phyloP scores from a whole-genome alignment of 2,329 filamentous ascomycete genomes.

The Trichoderma koningiopsis region DNA sequence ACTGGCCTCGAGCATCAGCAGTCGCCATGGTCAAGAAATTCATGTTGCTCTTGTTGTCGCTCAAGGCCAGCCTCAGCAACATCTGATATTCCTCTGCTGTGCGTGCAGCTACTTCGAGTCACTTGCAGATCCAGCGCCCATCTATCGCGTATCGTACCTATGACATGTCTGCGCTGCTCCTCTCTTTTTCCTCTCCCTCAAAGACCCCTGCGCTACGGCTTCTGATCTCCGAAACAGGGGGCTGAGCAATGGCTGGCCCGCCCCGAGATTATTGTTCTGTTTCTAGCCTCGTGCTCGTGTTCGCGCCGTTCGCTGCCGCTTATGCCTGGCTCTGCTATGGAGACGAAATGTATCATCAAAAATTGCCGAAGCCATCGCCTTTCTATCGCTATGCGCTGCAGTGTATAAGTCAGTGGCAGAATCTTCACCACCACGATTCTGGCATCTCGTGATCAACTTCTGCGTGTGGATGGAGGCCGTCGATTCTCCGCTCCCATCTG shows the following conservation, averaged over 20 bases:
- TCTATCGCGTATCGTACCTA: not conserved
- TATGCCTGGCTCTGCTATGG: not conserved
- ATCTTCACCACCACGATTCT: not conserved
- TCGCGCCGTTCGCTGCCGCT: conserved; percentile 5
- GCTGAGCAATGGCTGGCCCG: conserved; percentile 7
- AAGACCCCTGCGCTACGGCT: not conserved
- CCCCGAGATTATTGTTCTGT: conserved; percentile 1
- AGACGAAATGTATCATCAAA: not conserved
- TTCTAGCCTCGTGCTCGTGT: conserved; percentile 22
- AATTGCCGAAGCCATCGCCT: not conserved
- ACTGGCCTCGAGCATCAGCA: not conserved
- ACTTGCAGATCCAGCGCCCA: not conserved
- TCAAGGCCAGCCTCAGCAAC: not conserved
- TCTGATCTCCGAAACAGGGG: conserved; percentile 23
- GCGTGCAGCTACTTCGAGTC: not conserved
- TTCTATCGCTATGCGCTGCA: not conserved
- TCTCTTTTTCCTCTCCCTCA: not conserved
- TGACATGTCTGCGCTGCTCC: not conserved
- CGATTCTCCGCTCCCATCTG: not conserved
- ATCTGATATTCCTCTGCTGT: not conserved
- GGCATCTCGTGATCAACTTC: not conserved
- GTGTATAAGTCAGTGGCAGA: not conserved
- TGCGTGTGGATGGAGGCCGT: not conserved
- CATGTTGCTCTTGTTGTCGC: not conserved
- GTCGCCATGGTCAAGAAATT: not conserved